These are phyloP conservation scores for Pythium vanterpoolii DNA, from an alignment of 352 stramenopile genomes.

Conservation along the genomic window DNA sequence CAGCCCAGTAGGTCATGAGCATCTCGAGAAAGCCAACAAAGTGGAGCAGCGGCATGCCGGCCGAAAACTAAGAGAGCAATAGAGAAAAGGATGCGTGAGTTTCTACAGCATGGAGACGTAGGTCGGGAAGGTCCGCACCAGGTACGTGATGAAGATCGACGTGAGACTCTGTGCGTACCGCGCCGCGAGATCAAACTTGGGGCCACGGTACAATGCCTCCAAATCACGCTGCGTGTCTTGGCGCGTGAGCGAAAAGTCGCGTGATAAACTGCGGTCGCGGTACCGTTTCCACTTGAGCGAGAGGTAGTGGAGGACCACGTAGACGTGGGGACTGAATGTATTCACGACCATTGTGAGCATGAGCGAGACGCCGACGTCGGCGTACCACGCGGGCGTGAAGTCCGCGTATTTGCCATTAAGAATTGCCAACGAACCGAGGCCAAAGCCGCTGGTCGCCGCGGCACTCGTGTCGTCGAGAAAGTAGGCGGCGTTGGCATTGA, in stretches of 20 bases:
- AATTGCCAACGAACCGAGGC: conserved; percentile 38
- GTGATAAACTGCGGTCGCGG: conserved; percentile 57
- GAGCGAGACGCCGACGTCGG: conserved; percentile 71
- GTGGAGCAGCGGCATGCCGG: conserved; percentile 75
- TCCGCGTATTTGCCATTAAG: conserved; percentile 76
- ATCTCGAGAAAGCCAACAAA: conserved; percentile 70
- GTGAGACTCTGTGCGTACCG: conserved; percentile 78
- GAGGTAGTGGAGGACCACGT: conserved; percentile 56
- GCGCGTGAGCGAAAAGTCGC: conserved; percentile 58
- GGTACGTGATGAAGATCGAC: conserved; percentile 77
- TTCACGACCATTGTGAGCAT: conserved; percentile 87
- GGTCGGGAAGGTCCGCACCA: conserved; percentile 30
- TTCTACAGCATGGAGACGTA: too few species aligned
- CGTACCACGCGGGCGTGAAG: conserved; percentile 75
- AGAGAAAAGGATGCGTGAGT: not conserved
- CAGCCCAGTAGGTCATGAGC: conserved; percentile 80
- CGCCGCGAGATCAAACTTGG: conserved; percentile 69
- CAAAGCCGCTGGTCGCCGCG: conserved; percentile 16
- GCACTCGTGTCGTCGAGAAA: conserved; percentile 34
- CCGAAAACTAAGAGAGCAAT: conserved; percentile 51
- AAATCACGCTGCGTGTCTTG: conserved; percentile 84
- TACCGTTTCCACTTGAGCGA: conserved; percentile 48
- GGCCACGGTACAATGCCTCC: conserved; percentile 70
- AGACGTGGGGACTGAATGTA: conserved; percentile 64
- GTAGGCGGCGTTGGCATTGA: conserved; percentile 79